These are phyloP conservation scores for Arctium lappa DNA, from an alignment of 129 eudicot species.

Conservation along the genomic window DNA sequence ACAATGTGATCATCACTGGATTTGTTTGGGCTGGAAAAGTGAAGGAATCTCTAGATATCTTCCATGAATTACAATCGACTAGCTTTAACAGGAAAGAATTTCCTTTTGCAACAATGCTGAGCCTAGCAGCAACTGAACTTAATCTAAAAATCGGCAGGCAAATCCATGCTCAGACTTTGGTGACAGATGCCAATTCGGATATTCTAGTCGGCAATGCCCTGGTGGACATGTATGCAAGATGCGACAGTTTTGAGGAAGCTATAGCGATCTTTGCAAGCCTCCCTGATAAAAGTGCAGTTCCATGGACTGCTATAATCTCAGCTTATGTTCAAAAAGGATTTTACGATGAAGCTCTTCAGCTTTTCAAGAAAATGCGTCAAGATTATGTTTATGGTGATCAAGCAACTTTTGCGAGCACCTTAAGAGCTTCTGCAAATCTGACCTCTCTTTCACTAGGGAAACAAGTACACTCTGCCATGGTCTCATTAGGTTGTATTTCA, in stretches of 20 bases:
- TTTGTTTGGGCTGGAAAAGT: slow-evolving; percentile 51
- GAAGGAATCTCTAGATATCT: slow-evolving; percentile 52
- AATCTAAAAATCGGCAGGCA: slow-evolving; percentile 59
- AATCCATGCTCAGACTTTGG: slow-evolving; percentile 61
- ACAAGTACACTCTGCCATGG: slow-evolving; percentile 60
- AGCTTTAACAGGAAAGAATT: slow-evolving; percentile 49
- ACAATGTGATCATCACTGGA: slow-evolving; percentile 66
- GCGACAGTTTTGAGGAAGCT: slow-evolving; percentile 67
- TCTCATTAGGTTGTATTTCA: slow-evolving; percentile 55
- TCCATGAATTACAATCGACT: slow-evolving; percentile 46
- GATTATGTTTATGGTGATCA: slow-evolving; percentile 51
- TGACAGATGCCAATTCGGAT: slow-evolving; percentile 50
- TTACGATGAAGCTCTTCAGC: slow-evolving; percentile 59
- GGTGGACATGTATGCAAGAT: slow-evolving; percentile 90
- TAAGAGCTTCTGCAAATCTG: slow-evolving; percentile 66
- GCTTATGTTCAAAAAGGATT: slow-evolving; percentile 61
- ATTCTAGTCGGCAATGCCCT: slow-evolving; percentile 59
- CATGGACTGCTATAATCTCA: slow-evolving; percentile 86
- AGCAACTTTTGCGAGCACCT: slow-evolving; percentile 73
- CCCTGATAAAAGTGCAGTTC: slow-evolving; percentile 45
- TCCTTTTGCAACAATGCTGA: slow-evolving; percentile 80
- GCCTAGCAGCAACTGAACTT: slow-evolving; percentile 54
- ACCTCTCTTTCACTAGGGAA: slow-evolving; percentile 70
- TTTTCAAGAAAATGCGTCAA: slow-evolving; percentile 65
- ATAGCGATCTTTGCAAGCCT: slow-evolving; percentile 44